Evolutionary conservation across 306 rosid genomes (phyloP), one percentile per base, ranked within the genome.

Genomic region (Cicer pinnatifidum): DNA sequence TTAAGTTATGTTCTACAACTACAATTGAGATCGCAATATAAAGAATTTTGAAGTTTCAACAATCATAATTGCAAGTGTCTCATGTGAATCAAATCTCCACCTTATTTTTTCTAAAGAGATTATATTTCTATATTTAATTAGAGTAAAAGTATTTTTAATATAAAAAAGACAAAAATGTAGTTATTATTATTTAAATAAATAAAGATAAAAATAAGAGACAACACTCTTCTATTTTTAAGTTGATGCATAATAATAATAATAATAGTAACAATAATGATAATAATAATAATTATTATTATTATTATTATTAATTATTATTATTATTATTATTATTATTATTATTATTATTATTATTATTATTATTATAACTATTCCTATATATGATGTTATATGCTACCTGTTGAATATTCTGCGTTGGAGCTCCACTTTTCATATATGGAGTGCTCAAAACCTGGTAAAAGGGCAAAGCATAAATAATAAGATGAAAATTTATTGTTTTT

Each of bases 381-480:
- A 58, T 59, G 43, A 59, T 33, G 33, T 33, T 59, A 11, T 33
- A 59, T 63, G 75, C 60, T 77, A 90, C 97, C 88, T 91, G 96
- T 20, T 86, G 98, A 75, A 86, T 92, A 28, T 28, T 28, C 63
- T 88, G 96, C 75, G 80, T 69, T 67, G 86, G 82, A 75, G 89
- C 89, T 91, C 96, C 99, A 88, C 81, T 87, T 84, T 95, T 95
- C 96, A 91, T 88, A 84, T 91, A 95, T 33, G 99, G 97, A 10
- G 91, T 84, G 81, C 96, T 95, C 67, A 95, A 85, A 75, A 84
- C 88, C 99, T 92, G 57, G 41, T 33, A 50, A 50, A 76, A 53
- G 53, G 0, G 23, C 23, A 38, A 56, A 19, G 13, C 17, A 38
- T 1, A 16, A 6, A 53, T 9, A 10, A 63, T 60, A 47, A 61